These are phyloP conservation scores for Cladosporium sp. DNA, from an alignment of 2,329 filamentous ascomycete genomes.

Conservation along the genomic window DNA sequence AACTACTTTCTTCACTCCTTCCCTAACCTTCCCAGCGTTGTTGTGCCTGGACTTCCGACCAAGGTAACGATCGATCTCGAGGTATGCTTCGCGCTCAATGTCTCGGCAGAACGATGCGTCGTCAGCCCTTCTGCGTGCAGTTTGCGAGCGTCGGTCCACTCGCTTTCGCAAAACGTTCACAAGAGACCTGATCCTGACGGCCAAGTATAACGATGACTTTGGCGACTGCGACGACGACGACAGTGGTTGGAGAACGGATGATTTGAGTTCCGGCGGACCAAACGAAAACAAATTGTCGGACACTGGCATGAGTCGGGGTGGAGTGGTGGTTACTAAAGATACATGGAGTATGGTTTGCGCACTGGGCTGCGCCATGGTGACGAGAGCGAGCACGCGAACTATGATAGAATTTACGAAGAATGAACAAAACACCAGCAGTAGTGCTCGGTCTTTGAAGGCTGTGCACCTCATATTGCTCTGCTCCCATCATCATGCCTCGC, in stretches of 20 bases:
- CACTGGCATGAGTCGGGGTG: constrained; percentile 3
- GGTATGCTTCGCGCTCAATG: constrained; percentile 33
- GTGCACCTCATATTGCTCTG: not conserved
- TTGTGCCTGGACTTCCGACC: constrained; percentile 22
- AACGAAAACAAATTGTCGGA: constrained; percentile 12
- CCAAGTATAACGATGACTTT: constrained; percentile 37
- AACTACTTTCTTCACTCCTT: constrained; percentile 4
- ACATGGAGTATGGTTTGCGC: not conserved
- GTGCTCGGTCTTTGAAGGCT: constrained; percentile 8
- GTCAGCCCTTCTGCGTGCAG: constrained; percentile 18
- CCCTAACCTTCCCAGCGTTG: not conserved
- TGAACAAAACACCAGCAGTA: not conserved
- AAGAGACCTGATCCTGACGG: constrained; percentile 43
- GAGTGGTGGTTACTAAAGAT: constrained; percentile 15
- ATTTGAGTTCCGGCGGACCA: constrained; percentile 18
- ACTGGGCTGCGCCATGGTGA: constrained; percentile 7
- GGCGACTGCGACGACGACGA: constrained; percentile 15
- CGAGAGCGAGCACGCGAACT: not conserved
- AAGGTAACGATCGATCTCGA: constrained; percentile 28
- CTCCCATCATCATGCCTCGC: constrained; percentile 6
- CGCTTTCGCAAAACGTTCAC: constrained; percentile 43
- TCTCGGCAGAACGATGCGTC: constrained; percentile 35
- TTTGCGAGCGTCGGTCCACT: constrained; percentile 36
- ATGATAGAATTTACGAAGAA: constrained; percentile 7
- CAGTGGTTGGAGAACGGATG: constrained; percentile 2